Base-by-base conservation (phyloP, 352 stramenopile genomes). In the Phytophthora tubulina region DNA sequence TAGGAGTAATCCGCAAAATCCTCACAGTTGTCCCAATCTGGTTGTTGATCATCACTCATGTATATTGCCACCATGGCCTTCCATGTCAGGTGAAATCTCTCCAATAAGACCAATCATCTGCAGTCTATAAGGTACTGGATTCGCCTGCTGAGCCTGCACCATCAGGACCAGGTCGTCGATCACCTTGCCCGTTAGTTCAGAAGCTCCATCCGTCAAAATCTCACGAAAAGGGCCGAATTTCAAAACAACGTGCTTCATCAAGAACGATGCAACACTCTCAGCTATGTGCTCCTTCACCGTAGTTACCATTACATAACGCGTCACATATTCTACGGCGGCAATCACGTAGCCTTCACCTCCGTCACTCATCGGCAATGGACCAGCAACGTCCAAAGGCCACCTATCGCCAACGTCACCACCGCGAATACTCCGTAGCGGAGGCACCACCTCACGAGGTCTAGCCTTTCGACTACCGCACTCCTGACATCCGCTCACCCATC, bases 1-100 rank as follows among this genome's bases (percentile, higher is more conserved):
- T 62, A 62, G 3, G 54, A 9, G 32, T 62, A 62, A 5, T 52
- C 27, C 8, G 54, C 54, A 31, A 52, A 62, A 14, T 62, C 54
- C 4, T 52, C 38, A 39, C 54, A 62, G 1, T 30, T 32, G 27
- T 62, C 54, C 53, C 53, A 61, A 17, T 61, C n/a, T 4, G 10
- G 31, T 39, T 59, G 52, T n/a, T 31, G 2, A 1, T 59, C 52
- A 7, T 35, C n/a, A 3, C n/a, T 27, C 36, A 48, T 59, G 21
- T 59, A 59, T 3, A 11, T 48, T 13, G 38, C 38, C 2, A 44
- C 38, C 11, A 9, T n/a, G 38, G 11, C 38, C 8, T 44, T 44
- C 38, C 15, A 32, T 30, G 42, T 48, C 1, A 9, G 11, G 6
- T 48, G 42, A 48, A 48, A 48, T 48, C n/a, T n/a, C n/a, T n/a